phyloP scores from a whole-genome alignment of 257 asterid genomes.

The Penstemon barbatus region DNA sequence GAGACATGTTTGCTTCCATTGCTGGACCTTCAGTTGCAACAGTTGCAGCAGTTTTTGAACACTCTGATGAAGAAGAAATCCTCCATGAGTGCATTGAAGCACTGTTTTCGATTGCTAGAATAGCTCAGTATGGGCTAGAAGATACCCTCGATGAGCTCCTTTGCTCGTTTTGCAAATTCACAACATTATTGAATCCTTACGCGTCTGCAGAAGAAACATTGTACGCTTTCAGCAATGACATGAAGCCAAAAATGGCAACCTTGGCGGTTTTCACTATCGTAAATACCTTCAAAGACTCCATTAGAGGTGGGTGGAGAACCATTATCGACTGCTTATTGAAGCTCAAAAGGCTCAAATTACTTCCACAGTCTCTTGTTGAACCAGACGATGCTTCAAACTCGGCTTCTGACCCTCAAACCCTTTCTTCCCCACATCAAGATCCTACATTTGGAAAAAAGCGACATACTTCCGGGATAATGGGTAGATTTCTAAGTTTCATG shows the following conservation, averaged over 20 bases:
- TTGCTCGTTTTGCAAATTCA: conserved; percentile 80
- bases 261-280: conserved; percentile 81
- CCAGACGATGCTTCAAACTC: conserved; percentile 35
- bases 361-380: conserved; percentile 72
- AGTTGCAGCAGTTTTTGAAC: conserved; percentile 80
- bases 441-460: conserved; percentile 36
- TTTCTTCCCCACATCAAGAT: conserved; percentile 34
- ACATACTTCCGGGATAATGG: conserved; percentile 51
- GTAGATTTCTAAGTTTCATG: conserved; percentile 58
- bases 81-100: conserved; percentile 84
- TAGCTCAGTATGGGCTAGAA: conserved; percentile 77
- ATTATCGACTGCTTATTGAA: conserved; percentile 83
- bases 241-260: conserved; percentile 92
- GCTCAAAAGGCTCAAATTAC: conserved; percentile 80
- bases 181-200: conserved; percentile 71
- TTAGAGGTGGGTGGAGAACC: conserved; percentile 91
- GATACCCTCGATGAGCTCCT: conserved; percentile 87
- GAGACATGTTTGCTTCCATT: conserved; percentile 84
- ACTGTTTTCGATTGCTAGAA: conserved; percentile 74
- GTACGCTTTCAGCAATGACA: conserved; percentile 73
- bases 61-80: conserved; percentile 75
- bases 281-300: conserved; percentile 71
- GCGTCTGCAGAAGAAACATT: conserved; percentile 85
- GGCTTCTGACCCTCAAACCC: neutral
- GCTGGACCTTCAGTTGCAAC: conserved; percentile 93